Conservation (phyloP, 768 basidiomycete species). For the Termitomyces sp. region DNA sequence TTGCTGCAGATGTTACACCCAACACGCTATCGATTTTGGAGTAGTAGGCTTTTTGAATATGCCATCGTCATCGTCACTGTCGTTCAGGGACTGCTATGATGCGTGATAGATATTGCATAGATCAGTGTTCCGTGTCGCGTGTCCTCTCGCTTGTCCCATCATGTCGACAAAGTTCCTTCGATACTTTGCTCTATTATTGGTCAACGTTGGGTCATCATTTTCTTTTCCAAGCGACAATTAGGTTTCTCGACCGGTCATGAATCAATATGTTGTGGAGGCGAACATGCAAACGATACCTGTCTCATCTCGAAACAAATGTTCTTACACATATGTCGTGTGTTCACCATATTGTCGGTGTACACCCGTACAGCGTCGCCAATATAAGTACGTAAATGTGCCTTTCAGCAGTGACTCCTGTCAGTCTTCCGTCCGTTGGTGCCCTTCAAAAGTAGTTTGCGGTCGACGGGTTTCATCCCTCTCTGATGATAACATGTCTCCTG, state of each 20-base stretch:
- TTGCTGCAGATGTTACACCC: not conserved
- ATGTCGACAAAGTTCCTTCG: not conserved
- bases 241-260: not conserved
- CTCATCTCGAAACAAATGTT: not conserved
- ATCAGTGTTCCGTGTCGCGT: constrained; percentile 8
- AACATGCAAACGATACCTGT: not conserved
- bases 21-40: not conserved
- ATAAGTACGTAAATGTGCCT: not conserved
- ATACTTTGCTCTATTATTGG: not conserved
- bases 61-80: not conserved
- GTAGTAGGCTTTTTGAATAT: not conserved
- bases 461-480: constrained; percentile 5
- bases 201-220: not conserved
- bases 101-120: not conserved
- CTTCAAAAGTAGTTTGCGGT: not conserved
- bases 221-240: not conserved
- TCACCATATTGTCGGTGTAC: not conserved
- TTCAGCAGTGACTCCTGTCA: not conserved
- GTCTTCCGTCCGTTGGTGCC: not conserved
- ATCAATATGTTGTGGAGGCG: not conserved
- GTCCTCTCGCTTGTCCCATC: not conserved
- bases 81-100: not conserved
- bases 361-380: not conserved
- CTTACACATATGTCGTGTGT: no score
- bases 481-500: constrained; percentile 5